Percentiles rank a stretch among this genome's conserved stretches.
Evolutionary conservation across 441 rosid species (phyloP).

Genomic region (Hura crepitans): DNA sequence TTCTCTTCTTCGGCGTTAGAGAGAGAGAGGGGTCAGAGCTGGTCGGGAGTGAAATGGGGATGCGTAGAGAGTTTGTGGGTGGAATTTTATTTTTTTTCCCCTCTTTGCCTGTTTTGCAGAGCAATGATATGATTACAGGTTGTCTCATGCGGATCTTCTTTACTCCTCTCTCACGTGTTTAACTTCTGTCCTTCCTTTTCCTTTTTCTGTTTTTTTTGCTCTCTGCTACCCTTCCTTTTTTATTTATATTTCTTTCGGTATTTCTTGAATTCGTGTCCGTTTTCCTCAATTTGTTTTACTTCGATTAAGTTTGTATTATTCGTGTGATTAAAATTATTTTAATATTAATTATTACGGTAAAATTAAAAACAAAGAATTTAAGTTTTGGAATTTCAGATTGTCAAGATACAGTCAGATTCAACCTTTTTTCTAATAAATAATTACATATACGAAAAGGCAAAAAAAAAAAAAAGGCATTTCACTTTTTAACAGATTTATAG

Average conservation of each 20-base stretch:
- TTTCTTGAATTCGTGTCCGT: background rate
- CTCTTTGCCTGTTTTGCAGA: constrained; percentile 7
- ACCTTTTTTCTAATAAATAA: no score
- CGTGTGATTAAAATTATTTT: no score
- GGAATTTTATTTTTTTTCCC: constrained; percentile 1
- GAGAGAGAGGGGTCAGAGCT: background rate
- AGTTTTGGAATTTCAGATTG: no score
- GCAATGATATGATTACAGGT: constrained; percentile 28
- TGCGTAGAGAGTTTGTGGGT: background rate
- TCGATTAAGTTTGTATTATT: no score
- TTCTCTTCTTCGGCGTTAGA: background rate
- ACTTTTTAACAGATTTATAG: background rate
- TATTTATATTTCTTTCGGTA: background rate
- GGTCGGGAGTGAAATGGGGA: background rate
- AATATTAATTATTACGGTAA: no score
- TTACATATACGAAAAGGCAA: background rate
- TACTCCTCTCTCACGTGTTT: constrained; percentile 26
- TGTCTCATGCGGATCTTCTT: constrained; percentile 26
- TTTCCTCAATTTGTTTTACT: background rate
- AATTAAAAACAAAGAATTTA: no score
- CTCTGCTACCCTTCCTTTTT: background rate
- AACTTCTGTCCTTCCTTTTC: background rate
- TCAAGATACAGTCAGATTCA: no score
- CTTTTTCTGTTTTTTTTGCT: background rate
- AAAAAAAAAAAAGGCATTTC: background rate